These are phyloP conservation scores for Lignosus rhinocerotis DNA, from an alignment of 1,284 basidiomycete species.

Conservation along the genomic window DNA sequence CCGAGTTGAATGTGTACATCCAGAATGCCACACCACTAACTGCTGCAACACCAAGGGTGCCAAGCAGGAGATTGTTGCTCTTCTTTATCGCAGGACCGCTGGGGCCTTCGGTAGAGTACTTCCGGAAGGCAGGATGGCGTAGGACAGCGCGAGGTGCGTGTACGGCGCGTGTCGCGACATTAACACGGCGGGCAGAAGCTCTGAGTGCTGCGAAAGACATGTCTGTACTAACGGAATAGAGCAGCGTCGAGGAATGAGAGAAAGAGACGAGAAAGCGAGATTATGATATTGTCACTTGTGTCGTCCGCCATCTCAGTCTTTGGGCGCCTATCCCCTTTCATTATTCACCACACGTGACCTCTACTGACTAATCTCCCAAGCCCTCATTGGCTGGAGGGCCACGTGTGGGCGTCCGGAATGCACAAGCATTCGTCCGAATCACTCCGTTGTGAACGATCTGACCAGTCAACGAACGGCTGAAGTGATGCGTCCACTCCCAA, in stretches of 20 bases:
- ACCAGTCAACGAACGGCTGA: too few species aligned
- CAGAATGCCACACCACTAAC: slow-evolving; percentile 57
- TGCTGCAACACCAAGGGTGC: slow-evolving; percentile 52
- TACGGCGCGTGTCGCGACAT: slow-evolving; percentile 38
- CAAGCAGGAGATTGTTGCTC: slow-evolving; percentile 54
- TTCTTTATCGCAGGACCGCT: slow-evolving; percentile 34
- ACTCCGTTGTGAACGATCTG: neutral
- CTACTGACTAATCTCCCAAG: slow-evolving; percentile 16
- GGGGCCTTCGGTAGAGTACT: slow-evolving; percentile 56
- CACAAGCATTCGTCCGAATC: neutral
- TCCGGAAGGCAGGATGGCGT: slow-evolving; percentile 44
- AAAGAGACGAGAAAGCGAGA: neutral
- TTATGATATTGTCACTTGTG: too few species aligned
- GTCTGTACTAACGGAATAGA: slow-evolving; percentile 16
- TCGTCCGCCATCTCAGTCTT: neutral
- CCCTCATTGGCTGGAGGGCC: slow-evolving; percentile 13
- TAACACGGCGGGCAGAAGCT: slow-evolving; percentile 45
- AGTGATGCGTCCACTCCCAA: too few species aligned
- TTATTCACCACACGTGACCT: slow-evolving; percentile 21
- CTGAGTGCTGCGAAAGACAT: slow-evolving; percentile 57
- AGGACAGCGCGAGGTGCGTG: slow-evolving; percentile 31
- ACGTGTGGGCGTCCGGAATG: slow-evolving; percentile 8
- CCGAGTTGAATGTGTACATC: slow-evolving; percentile 43
- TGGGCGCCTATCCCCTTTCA: slow-evolving; percentile 5
- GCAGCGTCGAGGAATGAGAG: neutral